Evolutionary conservation across 2,329 filamentous ascomycete species (phyloP), one percentile per base, ranked within the genome.

Genomic region (Pseudofabraea citricarpa): DNA sequence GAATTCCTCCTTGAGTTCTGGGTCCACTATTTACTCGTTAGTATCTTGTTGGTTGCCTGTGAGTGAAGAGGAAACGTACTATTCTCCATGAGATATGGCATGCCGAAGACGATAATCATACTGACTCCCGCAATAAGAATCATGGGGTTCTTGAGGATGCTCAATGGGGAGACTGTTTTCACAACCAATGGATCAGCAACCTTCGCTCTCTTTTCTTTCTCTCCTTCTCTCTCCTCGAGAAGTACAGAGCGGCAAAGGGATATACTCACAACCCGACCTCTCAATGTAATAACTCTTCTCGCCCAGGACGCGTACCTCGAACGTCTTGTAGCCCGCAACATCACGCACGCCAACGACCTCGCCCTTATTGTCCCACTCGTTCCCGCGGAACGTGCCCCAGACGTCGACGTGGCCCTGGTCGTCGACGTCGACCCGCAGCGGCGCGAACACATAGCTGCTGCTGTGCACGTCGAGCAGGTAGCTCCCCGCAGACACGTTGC

Each of bases 11-110:
- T 83, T 83, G 69, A 88, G 86, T 66, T 98, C 93, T n/a, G 89
- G 89, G 63, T 97, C 93, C 90, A 98, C 90, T 96, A 58, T 9
- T 45, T 9, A 26, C 21, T n/a, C 5, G 15, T 15, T 13, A 40
- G 51, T 40, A 51, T 37, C 36, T 45, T 22, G 21, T 5, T 35
- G 24, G 22, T 40, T 18, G n/a, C 10, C 4, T 19, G 23, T 36
- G 15, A 15, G 24, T 20, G 22, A 18, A 24, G 19, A 36, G 46
- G 12, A 27, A 6, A 77, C 88, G 50, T 79, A 96, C 90, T 95
- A 63, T 93, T 96, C 40, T 97, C 90, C 71, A 97, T 82, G 44
- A 98, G 66, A 66, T 96, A 93, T 12, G 93, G 93, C 86, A 97
- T 88, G 53, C 90, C 90, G 57, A 97, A 76, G 50, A 95, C 90